phyloP scores from a whole-genome alignment of 2,329 filamentous ascomycete species.

The Aspergillus bombycis region DNA sequence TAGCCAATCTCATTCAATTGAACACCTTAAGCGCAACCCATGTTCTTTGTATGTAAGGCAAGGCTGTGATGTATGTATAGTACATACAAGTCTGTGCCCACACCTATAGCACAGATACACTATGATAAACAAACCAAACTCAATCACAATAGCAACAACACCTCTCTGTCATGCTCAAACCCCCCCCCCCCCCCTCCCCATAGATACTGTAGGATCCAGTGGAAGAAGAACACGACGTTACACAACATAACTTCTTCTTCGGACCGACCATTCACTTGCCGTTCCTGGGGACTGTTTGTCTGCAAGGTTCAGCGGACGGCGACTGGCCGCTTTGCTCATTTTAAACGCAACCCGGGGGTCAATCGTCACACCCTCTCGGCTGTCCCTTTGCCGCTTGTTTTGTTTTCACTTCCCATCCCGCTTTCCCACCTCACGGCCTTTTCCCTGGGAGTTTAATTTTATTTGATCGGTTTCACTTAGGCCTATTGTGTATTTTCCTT shows the following conservation, averaged over 20 bases:
- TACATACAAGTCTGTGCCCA: no score
- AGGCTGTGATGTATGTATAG: no score
- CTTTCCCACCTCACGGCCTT: slow-evolving; percentile 3
- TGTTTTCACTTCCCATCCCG: slow-evolving; percentile 7
- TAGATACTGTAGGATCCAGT: no score
- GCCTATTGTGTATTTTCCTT: slow-evolving; percentile 3
- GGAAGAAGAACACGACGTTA: neutral
- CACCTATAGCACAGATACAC: no score
- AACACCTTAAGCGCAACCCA: no score
- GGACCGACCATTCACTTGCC: neutral
- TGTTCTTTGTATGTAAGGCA: no score
- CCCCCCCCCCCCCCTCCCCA: no score
- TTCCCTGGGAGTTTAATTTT: neutral
- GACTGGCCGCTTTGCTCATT: neutral
- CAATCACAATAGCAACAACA: slow-evolving; percentile 3
- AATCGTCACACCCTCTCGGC: neutral
- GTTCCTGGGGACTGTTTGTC: neutral
- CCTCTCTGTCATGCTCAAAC: neutral
- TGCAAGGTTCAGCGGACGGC: slow-evolving; percentile 6
- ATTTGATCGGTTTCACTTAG: neutral
- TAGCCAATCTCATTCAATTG: no score
- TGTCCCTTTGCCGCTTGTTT: slow-evolving; percentile 12
- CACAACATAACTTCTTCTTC: neutral
- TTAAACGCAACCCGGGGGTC: neutral
- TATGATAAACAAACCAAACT: neutral